phyloP scores from a whole-genome alignment of 2,329 filamentous ascomycete genomes.

The Rachicladosporium sp. region DNA sequence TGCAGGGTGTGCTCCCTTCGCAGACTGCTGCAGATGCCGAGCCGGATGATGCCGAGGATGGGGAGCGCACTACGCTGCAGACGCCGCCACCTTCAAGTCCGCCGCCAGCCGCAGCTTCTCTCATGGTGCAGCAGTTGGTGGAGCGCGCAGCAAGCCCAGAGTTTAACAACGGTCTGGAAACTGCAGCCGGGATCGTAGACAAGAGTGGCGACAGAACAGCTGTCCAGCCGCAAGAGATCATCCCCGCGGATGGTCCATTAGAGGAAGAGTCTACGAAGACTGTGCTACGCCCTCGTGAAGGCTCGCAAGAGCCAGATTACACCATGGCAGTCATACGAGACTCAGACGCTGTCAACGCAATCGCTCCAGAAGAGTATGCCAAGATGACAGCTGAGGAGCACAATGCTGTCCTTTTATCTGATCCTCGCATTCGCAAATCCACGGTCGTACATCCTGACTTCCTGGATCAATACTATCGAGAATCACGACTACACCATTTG shows the following conservation, averaged over 20 bases:
- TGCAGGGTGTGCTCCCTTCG: conserved; percentile 5
- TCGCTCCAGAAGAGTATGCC: conserved; percentile 25
- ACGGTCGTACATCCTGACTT: conserved; percentile 90
- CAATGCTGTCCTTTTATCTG: conserved; percentile 70
- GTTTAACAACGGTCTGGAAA: too few species aligned
- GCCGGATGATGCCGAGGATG: conserved; percentile 3
- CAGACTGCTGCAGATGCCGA: conserved; percentile 4
- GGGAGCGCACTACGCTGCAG: conserved; percentile 6
- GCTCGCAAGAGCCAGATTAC: conserved; percentile 23
- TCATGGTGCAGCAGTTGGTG: too few species aligned
- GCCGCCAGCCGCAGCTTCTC: not conserved
- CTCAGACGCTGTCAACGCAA: conserved; percentile 16
- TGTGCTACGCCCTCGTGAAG: conserved; percentile 13
- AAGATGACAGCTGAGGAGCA: conserved; percentile 79
- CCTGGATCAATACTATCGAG: conserved; percentile 84
- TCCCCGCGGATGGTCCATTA: too few species aligned
- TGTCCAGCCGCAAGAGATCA: not conserved
- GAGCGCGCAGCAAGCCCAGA: too few species aligned
- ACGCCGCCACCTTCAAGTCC: conserved; percentile 13
- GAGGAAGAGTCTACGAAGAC: too few species aligned
- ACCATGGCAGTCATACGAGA: conserved; percentile 20
- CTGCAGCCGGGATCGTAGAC: not conserved
- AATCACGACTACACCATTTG: conserved; percentile 87
- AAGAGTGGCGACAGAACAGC: not conserved
- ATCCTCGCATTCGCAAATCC: conserved; percentile 75